These are phyloP conservation scores for Neonectria sp. DNA, from an alignment of 2,329 filamentous ascomycete genomes.

Conservation along the genomic window DNA sequence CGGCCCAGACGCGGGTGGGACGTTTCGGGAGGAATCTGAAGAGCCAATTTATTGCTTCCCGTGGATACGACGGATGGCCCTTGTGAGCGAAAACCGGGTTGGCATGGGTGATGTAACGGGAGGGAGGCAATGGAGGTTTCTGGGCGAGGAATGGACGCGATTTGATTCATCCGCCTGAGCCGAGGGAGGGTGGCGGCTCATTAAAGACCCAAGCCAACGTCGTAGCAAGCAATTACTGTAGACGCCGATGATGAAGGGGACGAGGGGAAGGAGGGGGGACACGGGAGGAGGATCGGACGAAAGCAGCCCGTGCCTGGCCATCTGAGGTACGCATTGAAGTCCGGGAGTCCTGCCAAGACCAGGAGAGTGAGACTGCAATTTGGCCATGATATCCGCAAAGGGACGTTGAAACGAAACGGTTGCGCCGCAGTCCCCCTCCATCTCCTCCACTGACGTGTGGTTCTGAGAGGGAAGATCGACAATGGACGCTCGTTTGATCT, in stretches of 20 bases:
- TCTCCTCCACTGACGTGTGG: constrained; percentile 6
- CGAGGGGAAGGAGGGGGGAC: not conserved
- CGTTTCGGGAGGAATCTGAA: constrained; percentile 22
- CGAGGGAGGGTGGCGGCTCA: constrained; percentile 12
- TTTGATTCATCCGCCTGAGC: constrained; percentile 19
- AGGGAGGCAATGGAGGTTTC: constrained; percentile 16
- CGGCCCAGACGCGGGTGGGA: constrained; percentile 10
- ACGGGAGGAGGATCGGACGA: constrained; percentile 18
- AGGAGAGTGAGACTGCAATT: constrained; percentile 40
- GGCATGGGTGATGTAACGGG: constrained; percentile 14
- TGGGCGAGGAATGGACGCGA: constrained; percentile 16
- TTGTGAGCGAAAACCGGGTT: constrained; percentile 5
- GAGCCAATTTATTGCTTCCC: constrained; percentile 19
- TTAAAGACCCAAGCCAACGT: not conserved
- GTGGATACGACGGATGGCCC: not conserved
- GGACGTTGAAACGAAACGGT: constrained; percentile 47
- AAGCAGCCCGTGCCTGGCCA: constrained; percentile 12
- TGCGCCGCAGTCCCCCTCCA: constrained; percentile 32
- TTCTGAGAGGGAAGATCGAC: constrained; percentile 9
- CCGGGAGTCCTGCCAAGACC: constrained; percentile 34
- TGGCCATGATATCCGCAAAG: constrained; percentile 41
- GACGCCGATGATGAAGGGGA: not conserved
- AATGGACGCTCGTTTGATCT: not conserved
- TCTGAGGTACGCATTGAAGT: constrained; percentile 29
- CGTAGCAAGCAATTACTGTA: not conserved